A percentile compares a stretch with the other conserved stretches of the same genome.
phyloP scores from a whole-genome alignment of 805 yeast species.

The Lachancea nothofagi region DNA sequence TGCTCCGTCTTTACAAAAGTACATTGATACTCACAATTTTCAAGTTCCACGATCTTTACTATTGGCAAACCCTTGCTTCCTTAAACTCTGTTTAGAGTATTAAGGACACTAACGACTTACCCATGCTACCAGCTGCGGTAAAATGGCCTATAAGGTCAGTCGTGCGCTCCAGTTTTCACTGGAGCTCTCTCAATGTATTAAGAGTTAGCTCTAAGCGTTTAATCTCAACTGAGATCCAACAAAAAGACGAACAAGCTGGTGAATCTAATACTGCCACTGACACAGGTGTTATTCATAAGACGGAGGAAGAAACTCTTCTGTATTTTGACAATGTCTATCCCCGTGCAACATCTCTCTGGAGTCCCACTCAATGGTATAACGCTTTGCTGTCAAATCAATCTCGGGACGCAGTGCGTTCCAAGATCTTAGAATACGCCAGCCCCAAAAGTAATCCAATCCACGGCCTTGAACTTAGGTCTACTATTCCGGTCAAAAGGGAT shows the following conservation, averaged over 20 bases:
- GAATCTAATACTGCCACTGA: constrained; percentile 50
- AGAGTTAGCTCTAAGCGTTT: constrained; percentile 18
- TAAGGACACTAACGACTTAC: too few relatives aligned
- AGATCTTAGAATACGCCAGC: constrained; percentile 37
- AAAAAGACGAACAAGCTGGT: constrained; percentile 45
- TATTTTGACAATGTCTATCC: constrained; percentile 56
- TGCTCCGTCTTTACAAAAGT: too few relatives aligned
- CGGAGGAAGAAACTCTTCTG: constrained; percentile 44
- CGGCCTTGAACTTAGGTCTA: constrained; percentile 46
- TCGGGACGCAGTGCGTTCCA: constrained; percentile 37
- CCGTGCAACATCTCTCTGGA: constrained; percentile 41
- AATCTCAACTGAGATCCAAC: constrained; percentile 39
- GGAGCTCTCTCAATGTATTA: background rate
- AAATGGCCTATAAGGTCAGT: too few relatives aligned
- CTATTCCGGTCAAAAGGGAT: constrained; percentile 71
- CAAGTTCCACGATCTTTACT: too few relatives aligned
- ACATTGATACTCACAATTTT: too few relatives aligned
- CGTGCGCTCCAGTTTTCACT: too few relatives aligned
- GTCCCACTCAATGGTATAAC: constrained; percentile 40
- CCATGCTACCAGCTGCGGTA: too few relatives aligned
- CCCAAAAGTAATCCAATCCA: constrained; percentile 35
- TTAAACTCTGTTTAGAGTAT: too few relatives aligned
- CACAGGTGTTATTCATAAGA: constrained; percentile 52
- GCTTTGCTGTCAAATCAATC: constrained; percentile 34
- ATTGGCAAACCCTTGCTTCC: too few relatives aligned